A percentile compares a stretch with the other conserved stretches of the same genome.
Evolutionary conservation across 352 stramenopile genomes (phyloP).

Genomic region (Pseudoperonospora humuli): DNA sequence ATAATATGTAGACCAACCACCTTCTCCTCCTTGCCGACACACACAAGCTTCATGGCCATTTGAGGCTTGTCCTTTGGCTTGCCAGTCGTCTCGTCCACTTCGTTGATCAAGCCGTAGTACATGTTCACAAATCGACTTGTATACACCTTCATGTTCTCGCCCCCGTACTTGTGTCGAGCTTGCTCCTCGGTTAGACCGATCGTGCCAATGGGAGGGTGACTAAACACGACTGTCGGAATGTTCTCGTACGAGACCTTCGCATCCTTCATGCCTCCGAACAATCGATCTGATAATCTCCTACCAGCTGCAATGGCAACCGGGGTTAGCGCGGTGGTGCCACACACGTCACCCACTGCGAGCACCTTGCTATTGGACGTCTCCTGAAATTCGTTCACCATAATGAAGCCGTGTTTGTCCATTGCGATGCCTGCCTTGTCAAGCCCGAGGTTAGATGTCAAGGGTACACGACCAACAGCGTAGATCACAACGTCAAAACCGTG

Average conservation of each 20-base stretch:
- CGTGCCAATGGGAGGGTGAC: constrained; percentile 92
- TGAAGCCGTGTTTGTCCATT: constrained; percentile 55
- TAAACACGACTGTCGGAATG: constrained; percentile 95
- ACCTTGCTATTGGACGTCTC: constrained; percentile 81
- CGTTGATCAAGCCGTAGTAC: constrained; percentile 89
- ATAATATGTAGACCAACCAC: constrained; percentile 97
- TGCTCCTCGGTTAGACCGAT: constrained; percentile 90
- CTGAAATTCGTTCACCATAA: constrained; percentile 86
- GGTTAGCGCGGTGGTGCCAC: constrained; percentile 61
- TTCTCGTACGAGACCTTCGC: constrained; percentile 83
- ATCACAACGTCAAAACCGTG: constrained; percentile 79
- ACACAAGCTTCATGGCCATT: constrained; percentile 94
- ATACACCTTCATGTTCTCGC: constrained; percentile 91
- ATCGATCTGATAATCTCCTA: constrained; percentile 71
- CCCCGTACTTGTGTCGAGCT: constrained; percentile 82
- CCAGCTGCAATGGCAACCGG: constrained; percentile 83
- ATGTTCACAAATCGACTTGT: constrained; percentile 92
- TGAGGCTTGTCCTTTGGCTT: constrained; percentile 79
- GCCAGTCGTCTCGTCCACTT: constrained; percentile 25
- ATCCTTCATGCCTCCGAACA: constrained; percentile 70
- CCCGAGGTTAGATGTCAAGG: constrained; percentile 45
- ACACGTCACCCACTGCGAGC: constrained; percentile 74
- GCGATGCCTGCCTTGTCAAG: constrained; percentile 65
- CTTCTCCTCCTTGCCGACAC: constrained; percentile 75
- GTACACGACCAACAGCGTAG: constrained; percentile 66